These are phyloP conservation scores for Trichoderma endophyticum DNA, from an alignment of 2,329 filamentous ascomycete species.

Conservation along the genomic window DNA sequence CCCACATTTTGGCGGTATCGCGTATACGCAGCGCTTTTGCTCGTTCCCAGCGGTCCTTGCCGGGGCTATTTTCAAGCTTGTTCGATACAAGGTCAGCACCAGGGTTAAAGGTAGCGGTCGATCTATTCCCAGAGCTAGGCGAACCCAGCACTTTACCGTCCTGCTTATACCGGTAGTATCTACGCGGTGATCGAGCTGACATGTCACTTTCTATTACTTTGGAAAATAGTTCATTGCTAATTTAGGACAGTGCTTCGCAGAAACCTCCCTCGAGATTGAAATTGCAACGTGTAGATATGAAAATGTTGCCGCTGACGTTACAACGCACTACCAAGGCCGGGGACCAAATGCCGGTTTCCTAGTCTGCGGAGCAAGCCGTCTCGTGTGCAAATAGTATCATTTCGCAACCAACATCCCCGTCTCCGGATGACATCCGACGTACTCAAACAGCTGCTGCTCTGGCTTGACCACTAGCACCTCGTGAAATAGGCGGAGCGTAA, in stretches of 20 bases:
- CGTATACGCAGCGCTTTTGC: neutral
- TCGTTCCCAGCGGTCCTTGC: neutral
- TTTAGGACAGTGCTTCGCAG: neutral
- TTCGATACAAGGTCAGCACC: neutral
- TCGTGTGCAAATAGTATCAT: neutral
- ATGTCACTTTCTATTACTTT: neutral
- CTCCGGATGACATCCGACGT: constrained; percentile 37
- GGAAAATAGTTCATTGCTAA: neutral
- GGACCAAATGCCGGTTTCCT: neutral
- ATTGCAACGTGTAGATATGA: neutral
- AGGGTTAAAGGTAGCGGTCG: neutral
- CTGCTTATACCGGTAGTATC: neutral
- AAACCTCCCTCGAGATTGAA: neutral
- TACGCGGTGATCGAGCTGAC: neutral
- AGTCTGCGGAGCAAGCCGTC: neutral
- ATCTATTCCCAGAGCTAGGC: neutral
- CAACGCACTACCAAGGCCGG: neutral
- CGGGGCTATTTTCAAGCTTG: neutral
- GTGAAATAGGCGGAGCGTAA: constrained; percentile 37
- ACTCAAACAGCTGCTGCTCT: constrained; percentile 42
- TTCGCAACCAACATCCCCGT: constrained; percentile 32
- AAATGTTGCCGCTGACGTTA: neutral
- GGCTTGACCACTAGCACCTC: constrained; percentile 39
- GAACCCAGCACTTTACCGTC: neutral
- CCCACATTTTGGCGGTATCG: neutral